These are phyloP conservation scores for Sistotremastrum suecicum DNA, from an alignment of 768 basidiomycete species.

Conservation along the genomic window DNA sequence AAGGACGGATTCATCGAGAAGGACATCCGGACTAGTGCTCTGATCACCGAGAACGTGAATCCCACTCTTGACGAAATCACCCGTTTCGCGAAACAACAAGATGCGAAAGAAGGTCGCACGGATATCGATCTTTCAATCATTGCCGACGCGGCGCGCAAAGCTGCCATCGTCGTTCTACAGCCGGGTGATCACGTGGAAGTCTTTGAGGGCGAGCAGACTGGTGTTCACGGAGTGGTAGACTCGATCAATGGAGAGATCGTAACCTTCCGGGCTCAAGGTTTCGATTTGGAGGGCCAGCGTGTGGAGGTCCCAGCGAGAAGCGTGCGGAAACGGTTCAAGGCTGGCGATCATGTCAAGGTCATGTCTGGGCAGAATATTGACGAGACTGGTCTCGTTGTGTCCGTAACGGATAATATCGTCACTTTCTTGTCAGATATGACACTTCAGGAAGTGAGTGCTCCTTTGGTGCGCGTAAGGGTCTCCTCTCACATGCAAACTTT, in stretches of 20 bases:
- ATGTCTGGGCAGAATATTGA: slow-evolving; percentile 91
- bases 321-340: slow-evolving; percentile 89
- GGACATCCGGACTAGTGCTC: slow-evolving; percentile 71
- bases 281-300: slow-evolving; percentile 78
- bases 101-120: slow-evolving; percentile 49
- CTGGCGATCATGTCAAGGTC: slow-evolving; percentile 98
- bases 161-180: slow-evolving; percentile 87
- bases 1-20: slow-evolving; percentile 94
- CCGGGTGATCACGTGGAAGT: slow-evolving; percentile 97
- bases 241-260: slow-evolving; percentile 81
- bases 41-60: slow-evolving; percentile 79
- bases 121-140: slow-evolving; percentile 83
- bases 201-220: slow-evolving; percentile 91
- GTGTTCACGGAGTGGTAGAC: slow-evolving; percentile 85
- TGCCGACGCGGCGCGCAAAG: slow-evolving; percentile 82
- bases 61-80: slow-evolving; percentile 97
- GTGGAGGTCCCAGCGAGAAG: slow-evolving; percentile 77
- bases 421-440: slow-evolving; percentile 97
- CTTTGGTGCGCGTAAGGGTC: background rate
- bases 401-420: slow-evolving; percentile 79
- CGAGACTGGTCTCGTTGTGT: slow-evolving; percentile 92
- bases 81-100: slow-evolving; percentile 66
- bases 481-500: background rate
- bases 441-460: slow-evolving; percentile 66
- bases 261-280: slow-evolving; percentile 60